Evolutionary conservation across 768 basidiomycete genomes (phyloP), one percentile per base, ranked within the genome.

Genomic region (Vararia minispora): DNA sequence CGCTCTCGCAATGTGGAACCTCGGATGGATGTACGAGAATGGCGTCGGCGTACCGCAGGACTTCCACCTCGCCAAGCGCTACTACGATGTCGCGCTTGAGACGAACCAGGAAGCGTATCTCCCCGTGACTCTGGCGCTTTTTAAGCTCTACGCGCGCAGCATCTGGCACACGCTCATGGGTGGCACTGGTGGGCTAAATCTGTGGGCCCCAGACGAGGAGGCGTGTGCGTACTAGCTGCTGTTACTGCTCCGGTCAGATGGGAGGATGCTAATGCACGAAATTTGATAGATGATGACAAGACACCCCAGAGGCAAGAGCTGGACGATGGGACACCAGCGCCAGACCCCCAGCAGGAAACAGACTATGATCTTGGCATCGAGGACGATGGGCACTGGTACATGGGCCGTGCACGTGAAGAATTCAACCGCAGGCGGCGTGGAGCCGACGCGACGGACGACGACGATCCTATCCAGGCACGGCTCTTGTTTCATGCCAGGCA

Each of bases 1-100:
- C 49, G 90, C 95, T 1, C 66, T 98, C 46, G 91, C 95, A 1
- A 88, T 95, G 79, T 97, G 90, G 90, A 95, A 97, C 53, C 62
- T 98, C 9, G 95, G 94, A 2, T 97, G 88, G 87, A 98, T 98
- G 95, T 98, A 97, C 57, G 94, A 98, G 62, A 88, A 90, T 50
- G 95, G 95, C 0, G 57, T 86, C 16, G 95, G 95, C 2, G 87
- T 98, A 0, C 76, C 84, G 18, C 82, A 91, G 80, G 95, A 99
- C 58, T 98, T 88, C 65, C 84, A 95, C 57, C 74, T 98, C 14
- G 95, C 95, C 0, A 99, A 98, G 58, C 71, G 95, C 16, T 84
- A 92, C 55, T 98, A 97, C 56, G 95, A 98, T 56, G 59, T 80
- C 38, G 88, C 91, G 4, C 58, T 86, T 29, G 88, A 92, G 46